Evolutionary conservation across 208 protist genomes (phyloP).

Genomic region (Novymonas esmeraldas): DNA sequence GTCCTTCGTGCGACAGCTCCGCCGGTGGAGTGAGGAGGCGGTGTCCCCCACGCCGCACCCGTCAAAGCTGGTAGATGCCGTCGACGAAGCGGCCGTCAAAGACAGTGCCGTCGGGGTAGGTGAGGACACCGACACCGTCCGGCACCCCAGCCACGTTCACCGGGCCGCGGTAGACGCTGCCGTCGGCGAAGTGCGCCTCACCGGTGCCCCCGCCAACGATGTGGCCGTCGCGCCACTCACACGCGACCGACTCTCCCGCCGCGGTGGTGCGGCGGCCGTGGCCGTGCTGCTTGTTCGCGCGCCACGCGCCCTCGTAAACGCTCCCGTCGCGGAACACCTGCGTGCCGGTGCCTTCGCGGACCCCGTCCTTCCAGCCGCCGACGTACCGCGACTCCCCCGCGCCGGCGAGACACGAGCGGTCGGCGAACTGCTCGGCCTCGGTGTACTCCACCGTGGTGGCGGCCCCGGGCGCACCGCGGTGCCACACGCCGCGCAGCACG

Average conservation of each 20-base stretch:
- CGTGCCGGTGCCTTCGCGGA: constrained; percentile 63
- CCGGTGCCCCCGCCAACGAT: constrained; percentile 58
- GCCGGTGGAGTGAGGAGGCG: too few relatives aligned
- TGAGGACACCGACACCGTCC: constrained; percentile 70
- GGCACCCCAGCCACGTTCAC: constrained; percentile 47
- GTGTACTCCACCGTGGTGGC: constrained; percentile 69
- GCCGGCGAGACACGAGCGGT: constrained; percentile 14
- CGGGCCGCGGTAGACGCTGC: constrained; percentile 82
- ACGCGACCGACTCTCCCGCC: constrained; percentile 67
- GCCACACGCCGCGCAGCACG: constrained; percentile 76
- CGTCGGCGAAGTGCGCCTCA: constrained; percentile 61
- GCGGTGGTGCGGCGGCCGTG: constrained; percentile 57
- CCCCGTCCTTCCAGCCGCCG: constrained; percentile 73
- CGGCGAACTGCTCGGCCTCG: constrained; percentile 30
- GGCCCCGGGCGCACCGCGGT: constrained; percentile 54
- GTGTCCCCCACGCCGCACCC: too few relatives aligned
- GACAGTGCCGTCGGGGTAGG: constrained; percentile 81
- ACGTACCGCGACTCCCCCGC: constrained; percentile 60
- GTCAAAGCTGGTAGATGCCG: constrained; percentile 80
- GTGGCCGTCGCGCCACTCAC: constrained; percentile 61
- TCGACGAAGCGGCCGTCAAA: constrained; percentile 79
- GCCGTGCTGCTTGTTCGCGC: constrained; percentile 65
- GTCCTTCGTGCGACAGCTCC: too few relatives aligned
- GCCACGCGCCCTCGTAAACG: constrained; percentile 87
- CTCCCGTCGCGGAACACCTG: constrained; percentile 73